Conservation (phyloP, 1,284 basidiomycete genomes). For the Melampsora occidentalis region DNA sequence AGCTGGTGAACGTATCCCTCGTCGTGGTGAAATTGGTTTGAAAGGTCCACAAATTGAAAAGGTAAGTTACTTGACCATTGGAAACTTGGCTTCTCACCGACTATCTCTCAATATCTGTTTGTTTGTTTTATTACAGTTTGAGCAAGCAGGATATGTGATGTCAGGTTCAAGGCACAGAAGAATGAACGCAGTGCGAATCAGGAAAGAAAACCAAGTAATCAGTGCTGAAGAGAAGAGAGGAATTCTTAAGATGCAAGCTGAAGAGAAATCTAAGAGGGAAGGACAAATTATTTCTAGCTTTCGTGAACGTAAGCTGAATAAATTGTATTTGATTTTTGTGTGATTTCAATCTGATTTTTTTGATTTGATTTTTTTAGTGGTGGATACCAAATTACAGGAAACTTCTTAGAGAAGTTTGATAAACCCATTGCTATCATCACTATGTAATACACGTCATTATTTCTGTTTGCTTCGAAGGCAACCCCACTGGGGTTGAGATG, state of each 20-base stretch:
- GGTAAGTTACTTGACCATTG: neutral
- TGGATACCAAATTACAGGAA: constrained; percentile 37
- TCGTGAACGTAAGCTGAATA: constrained; percentile 51
- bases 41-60: constrained; percentile 76
- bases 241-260: constrained; percentile 84
- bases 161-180: constrained; percentile 76
- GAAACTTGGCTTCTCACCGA: neutral
- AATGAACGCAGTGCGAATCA: constrained; percentile 84
- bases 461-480: too few relatives aligned
- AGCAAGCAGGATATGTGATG: constrained; percentile 95
- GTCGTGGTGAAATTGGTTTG: constrained; percentile 95
- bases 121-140: constrained; percentile 59
- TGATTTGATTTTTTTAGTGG: constrained; percentile 14
- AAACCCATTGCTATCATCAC: too few relatives aligned
- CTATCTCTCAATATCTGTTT: neutral
- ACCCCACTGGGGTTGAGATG: too few relatives aligned
- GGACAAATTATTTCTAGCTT: constrained; percentile 57
- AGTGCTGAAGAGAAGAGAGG: constrained; percentile 94
- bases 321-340: neutral
- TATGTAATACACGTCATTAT: too few relatives aligned
- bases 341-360: neutral
- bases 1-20: constrained; percentile 87
- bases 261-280: constrained; percentile 87
- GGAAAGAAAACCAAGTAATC: constrained; percentile 98
- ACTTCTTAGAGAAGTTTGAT: constrained; percentile 1